Evolutionary conservation across 164 flowering plant genomes (phyloP).

Genomic region (Nymphaea colorata): DNA sequence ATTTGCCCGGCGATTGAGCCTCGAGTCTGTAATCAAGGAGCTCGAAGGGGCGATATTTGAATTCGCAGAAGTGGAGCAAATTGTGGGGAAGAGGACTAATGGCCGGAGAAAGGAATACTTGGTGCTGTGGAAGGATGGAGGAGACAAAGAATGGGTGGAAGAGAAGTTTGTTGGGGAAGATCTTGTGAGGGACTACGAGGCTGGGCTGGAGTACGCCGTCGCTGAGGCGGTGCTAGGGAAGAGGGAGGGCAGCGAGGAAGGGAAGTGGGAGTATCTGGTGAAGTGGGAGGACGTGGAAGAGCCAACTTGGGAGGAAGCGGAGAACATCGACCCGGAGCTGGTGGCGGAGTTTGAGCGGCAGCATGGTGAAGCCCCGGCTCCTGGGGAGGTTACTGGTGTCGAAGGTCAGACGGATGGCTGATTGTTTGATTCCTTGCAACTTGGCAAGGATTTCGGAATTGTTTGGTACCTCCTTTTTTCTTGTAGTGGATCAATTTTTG

Average conservation of each 20-base stretch:
- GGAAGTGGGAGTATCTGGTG: slow-evolving; percentile 66
- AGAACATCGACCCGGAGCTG: slow-evolving; percentile 78
- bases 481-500: too few species aligned
- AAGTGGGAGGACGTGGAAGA: slow-evolving; percentile 87
- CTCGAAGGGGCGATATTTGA: slow-evolving; percentile 64
- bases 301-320: slow-evolving; percentile 93
- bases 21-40: slow-evolving; percentile 42
- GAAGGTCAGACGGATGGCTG: background rate
- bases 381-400: background rate
- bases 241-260: slow-evolving; percentile 39
- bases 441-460: too few species aligned
- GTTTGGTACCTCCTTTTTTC: too few species aligned
- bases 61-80: slow-evolving; percentile 86
- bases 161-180: slow-evolving; percentile 48
- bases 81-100: slow-evolving; percentile 79
- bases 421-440: too few species aligned
- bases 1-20: slow-evolving; percentile 65
- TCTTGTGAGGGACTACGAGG: slow-evolving; percentile 69
- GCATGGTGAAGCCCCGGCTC: background rate
- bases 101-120: slow-evolving; percentile 57
- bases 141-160: slow-evolving; percentile 71
- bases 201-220: slow-evolving; percentile 81
- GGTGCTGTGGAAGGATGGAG: slow-evolving; percentile 84
- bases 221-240: slow-evolving; percentile 55
- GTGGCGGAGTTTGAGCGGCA: slow-evolving; percentile 43